Evolutionary conservation across 2,329 filamentous ascomycete genomes (phyloP), one percentile per base, ranked within the genome.

Genomic region (Bipolaris cookei): DNA sequence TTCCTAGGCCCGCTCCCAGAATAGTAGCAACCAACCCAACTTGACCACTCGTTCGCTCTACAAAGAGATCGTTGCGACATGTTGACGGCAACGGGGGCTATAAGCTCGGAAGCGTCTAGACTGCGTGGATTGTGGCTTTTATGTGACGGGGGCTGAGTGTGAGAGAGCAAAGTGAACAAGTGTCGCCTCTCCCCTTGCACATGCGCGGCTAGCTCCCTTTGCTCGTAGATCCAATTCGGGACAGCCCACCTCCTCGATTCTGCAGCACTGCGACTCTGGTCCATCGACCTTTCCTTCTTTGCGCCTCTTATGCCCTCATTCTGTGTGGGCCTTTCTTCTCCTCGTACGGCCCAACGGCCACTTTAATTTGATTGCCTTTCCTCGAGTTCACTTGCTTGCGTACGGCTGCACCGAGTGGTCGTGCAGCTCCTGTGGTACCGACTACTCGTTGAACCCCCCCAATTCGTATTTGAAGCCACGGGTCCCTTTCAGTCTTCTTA

Each of bases 191-290:
- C 54, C 50, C 44, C 43, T 39, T 46, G 52, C 54, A 34, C 56
- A 59, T 8, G 25, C 7, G 25, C 25, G 14, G 11, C 32, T 41
- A 65, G 61, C 57, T 59, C 53, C 52, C 53, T 59, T 53, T 65
- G 58, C 62, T 62, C 58, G 58, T 61, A 64, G 39, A 28, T 56
- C 70, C 72, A 72, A 69, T 67, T 72, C 58, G 52, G 69, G 64
- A 66, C 53, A 63, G 56, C 61, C 58, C 62, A 59, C 57, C 60
- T 62, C 60, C 58, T 63, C 61, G 58, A 62, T 58, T 57, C 56
- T 49, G 59, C 63, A 66, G 51, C 59, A 64, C 61, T 66, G 62
- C 65, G 61, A 65, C 65, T 59, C 56, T 62, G 51, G 56, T 52
- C 39, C 62, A 57, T 52, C 56, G 50, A 52, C 52, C 56, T 54